phyloP scores from a whole-genome alignment of 192 early-diverging fungal genomes.

The Endogone sp. region DNA sequence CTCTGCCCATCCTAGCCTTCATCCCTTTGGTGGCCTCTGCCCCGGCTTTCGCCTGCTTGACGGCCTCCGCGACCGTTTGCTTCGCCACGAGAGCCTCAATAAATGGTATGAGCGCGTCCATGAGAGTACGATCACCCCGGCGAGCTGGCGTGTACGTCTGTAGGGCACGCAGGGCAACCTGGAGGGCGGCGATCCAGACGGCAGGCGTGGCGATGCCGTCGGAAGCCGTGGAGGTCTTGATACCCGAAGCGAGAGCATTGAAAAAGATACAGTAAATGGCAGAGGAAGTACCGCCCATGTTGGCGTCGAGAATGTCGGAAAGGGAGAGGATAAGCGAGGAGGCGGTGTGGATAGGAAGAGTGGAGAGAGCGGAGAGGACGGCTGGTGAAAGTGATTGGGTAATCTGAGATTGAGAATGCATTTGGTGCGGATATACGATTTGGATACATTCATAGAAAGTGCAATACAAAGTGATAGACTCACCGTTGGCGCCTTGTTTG shows the following conservation, averaged over 20 bases:
- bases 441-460: not conserved
- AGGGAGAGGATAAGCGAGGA: constrained; percentile 32
- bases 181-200: constrained; percentile 46
- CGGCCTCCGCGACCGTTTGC: constrained; percentile 34
- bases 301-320: constrained; percentile 62
- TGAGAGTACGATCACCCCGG: constrained; percentile 70
- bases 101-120: constrained; percentile 70
- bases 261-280: constrained; percentile 77
- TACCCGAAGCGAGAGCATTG: constrained; percentile 53
- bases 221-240: constrained; percentile 19
- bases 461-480: not conserved
- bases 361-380: constrained; percentile 39
- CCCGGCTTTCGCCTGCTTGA: constrained; percentile 49
- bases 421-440: not conserved
- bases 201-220: constrained; percentile 21
- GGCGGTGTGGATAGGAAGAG: constrained; percentile 6
- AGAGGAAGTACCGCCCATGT: constrained; percentile 78
- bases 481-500: constrained; percentile 54
- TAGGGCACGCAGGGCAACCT: constrained; percentile 54
- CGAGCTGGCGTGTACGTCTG: constrained; percentile 65
- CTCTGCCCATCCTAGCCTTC: constrained; percentile 61
- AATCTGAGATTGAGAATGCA: constrained; percentile 11
- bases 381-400: constrained; percentile 25
- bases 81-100: constrained; percentile 33
- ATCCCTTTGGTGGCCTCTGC: constrained; percentile 48